Conservation (phyloP, 805 yeast species). For the Saccharomycopsis schoenii region DNA sequence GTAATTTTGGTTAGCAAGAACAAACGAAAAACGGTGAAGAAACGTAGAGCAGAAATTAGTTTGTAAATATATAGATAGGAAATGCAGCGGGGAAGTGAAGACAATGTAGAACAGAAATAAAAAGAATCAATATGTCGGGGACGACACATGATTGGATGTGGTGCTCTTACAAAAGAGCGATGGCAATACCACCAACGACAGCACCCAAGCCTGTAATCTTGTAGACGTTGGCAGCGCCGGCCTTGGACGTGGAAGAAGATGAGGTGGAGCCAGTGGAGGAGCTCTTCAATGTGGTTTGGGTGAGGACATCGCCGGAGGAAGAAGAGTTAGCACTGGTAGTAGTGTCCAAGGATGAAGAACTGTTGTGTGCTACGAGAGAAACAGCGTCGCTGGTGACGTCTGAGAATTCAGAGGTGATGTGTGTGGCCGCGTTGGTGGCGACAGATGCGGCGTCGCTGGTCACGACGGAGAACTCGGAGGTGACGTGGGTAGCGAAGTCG, state of each 20-base stretch:
- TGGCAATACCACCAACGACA: conserved; percentile 3
- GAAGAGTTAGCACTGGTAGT: not conserved
- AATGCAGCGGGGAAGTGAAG: too few relatives aligned
- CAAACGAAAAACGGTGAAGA: too few relatives aligned
- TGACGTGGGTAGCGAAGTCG: conserved; percentile 1
- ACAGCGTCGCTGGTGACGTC: not conserved
- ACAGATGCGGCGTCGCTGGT: conserved; percentile 3
- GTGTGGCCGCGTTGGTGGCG: not conserved
- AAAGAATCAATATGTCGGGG: not conserved
- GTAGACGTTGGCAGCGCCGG: not conserved
- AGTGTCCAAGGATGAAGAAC: not conserved
- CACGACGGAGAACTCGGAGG: conserved; percentile 6
- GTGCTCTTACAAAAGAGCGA: conserved; percentile 2
- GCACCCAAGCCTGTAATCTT: conserved; percentile 1
- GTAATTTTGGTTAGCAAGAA: too few relatives aligned
- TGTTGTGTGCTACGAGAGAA: not conserved
- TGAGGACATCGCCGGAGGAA: not conserved
- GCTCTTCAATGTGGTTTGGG: not conserved
- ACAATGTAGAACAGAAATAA: not conserved
- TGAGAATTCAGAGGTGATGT: not conserved
- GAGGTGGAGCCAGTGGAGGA: not conserved
- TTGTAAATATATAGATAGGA: too few relatives aligned
- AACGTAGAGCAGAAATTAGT: too few relatives aligned
- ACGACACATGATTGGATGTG: not conserved
- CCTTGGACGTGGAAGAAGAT: not conserved